A percentile compares a stretch with the other conserved stretches of the same genome.
Conservation (phyloP, 2,329 filamentous ascomycete genomes). For the Dichotomopilus funicola region DNA sequence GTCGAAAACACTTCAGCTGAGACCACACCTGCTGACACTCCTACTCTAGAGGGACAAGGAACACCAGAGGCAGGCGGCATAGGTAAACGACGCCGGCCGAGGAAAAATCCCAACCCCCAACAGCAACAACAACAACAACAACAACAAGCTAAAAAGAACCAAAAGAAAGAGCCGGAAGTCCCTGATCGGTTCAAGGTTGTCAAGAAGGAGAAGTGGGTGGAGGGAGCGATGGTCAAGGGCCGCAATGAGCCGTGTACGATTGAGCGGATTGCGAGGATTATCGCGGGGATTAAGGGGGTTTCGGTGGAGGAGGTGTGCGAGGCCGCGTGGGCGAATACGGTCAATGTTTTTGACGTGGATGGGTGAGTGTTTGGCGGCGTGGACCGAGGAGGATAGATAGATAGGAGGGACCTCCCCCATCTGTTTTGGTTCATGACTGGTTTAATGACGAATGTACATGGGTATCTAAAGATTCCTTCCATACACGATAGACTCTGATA, state of each 20-base stretch:
- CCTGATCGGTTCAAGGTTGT: constrained; percentile 71
- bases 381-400: too few relatives aligned
- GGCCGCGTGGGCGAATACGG: constrained; percentile 76
- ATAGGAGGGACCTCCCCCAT: too few relatives aligned
- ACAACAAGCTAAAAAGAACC: constrained; percentile 38
- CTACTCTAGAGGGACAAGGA: background rate
- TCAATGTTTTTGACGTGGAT: constrained; percentile 69
- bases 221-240: constrained; percentile 86
- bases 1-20: background rate
- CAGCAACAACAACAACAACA: constrained; percentile 29
- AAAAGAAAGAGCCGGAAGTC: constrained; percentile 58
- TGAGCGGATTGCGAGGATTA: constrained; percentile 76
- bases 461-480: background rate
- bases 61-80: constrained; percentile 10
- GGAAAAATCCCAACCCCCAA: constrained; percentile 3
- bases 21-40: too few relatives aligned
- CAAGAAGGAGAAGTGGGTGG: constrained; percentile 93
- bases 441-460: too few relatives aligned
- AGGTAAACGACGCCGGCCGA: constrained; percentile 3
- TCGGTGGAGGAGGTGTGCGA: constrained; percentile 77
- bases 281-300: constrained; percentile 79
- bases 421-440: too few relatives aligned
- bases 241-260: constrained; percentile 91
- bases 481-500: constrained; percentile 1
- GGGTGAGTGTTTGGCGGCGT: constrained; percentile 31